These are phyloP conservation scores for Pyricularia sp. DNA, from an alignment of 2,329 filamentous ascomycete species.

Conservation along the genomic window DNA sequence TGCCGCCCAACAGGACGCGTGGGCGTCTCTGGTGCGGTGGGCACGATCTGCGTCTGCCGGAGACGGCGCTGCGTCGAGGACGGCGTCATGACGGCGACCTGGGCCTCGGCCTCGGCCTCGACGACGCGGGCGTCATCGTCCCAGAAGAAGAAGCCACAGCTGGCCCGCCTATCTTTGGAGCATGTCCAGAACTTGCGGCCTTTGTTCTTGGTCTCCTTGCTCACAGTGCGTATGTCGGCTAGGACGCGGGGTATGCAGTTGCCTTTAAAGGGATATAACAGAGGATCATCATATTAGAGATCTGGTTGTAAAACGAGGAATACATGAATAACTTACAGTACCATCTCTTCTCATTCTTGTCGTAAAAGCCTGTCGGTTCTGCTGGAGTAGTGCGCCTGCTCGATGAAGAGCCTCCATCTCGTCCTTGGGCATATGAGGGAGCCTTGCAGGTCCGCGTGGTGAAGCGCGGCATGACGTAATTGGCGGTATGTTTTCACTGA, in stretches of 20 bases:
- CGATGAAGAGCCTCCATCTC: neutral
- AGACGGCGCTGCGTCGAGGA: constrained; percentile 1
- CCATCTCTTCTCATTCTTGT: neutral
- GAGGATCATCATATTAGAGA: neutral
- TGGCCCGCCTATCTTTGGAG: constrained; percentile 14
- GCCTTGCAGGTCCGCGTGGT: neutral
- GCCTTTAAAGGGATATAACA: constrained; percentile 16
- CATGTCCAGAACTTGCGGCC: constrained; percentile 34
- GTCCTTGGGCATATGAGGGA: neutral
- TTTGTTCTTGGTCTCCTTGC: constrained; percentile 27
- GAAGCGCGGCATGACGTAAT: neutral
- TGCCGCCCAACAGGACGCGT: neutral
- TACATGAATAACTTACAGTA: neutral
- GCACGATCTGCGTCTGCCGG: constrained; percentile 1
- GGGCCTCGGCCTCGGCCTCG: constrained; percentile 11
- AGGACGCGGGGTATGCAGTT: constrained; percentile 31
- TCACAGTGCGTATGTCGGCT: constrained; percentile 25
- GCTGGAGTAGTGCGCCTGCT: neutral
- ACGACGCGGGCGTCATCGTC: constrained; percentile 25
- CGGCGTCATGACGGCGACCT: neutral
- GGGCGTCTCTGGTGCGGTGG: neutral
- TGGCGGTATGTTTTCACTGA: neutral
- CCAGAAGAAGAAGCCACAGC: constrained; percentile 37
- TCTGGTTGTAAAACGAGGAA: neutral
- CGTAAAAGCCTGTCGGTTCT: neutral